Evolutionary conservation across 2,329 filamentous ascomycete species (phyloP).

Genomic region (Fusarium foetens): DNA sequence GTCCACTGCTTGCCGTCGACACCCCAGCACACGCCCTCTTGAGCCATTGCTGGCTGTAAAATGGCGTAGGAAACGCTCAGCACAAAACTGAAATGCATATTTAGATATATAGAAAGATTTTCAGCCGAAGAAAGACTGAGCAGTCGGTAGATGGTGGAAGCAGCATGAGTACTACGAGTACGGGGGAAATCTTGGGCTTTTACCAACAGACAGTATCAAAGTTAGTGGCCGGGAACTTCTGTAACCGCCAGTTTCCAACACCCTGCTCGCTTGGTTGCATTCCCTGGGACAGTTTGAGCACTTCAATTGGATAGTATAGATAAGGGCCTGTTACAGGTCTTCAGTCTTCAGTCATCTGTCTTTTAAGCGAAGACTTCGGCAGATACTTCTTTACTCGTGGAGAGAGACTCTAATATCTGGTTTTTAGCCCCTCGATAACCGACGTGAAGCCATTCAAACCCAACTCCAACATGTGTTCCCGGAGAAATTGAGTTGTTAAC

Average conservation of each 20-base stretch:
- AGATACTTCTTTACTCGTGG: accelerated
- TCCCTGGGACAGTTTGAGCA: not conserved
- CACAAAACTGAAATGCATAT: not conserved
- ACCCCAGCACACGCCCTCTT: not conserved
- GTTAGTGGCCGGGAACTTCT: not conserved
- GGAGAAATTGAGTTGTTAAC: no score
- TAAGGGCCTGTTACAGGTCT: not conserved
- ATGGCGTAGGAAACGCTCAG: accelerated
- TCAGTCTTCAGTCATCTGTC: accelerated
- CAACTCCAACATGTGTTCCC: not conserved
- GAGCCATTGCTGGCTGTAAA: not conserved
- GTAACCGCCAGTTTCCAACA: not conserved
- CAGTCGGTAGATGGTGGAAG: not conserved
- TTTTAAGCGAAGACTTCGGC: not conserved
- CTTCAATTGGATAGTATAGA: not conserved
- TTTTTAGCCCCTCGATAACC: accelerated
- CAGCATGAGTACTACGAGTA: accelerated
- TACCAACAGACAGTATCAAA: not conserved
- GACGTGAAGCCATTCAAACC: accelerated
- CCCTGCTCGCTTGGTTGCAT: not conserved
- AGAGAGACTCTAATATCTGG: accelerated
- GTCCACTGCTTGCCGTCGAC: not conserved
- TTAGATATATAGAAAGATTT: not conserved
- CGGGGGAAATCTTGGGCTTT: not conserved
- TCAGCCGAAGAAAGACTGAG: accelerated